Percentiles rank a stretch among this genome's conserved stretches.
These are phyloP conservation scores for Phytophthora pisi DNA, from an alignment of 352 stramenopile genomes.

Conservation along the genomic window DNA sequence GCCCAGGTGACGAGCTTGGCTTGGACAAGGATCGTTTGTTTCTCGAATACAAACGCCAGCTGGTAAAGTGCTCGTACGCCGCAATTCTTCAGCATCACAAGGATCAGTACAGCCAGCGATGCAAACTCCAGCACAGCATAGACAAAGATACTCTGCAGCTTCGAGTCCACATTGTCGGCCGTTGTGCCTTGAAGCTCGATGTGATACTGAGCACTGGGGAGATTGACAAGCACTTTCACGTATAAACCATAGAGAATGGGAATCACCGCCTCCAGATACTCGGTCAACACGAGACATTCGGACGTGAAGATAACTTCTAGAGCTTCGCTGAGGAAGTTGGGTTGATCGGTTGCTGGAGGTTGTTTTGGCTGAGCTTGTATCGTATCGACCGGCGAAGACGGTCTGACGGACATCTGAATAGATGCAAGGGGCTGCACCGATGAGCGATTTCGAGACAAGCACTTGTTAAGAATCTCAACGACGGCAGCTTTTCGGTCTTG, in stretches of 20 bases:
- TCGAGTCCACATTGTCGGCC: conserved; percentile 8
- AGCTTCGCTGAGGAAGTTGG: conserved; percentile 2
- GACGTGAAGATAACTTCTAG: conserved; percentile 2
- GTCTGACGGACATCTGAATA: neutral
- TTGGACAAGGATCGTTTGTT: conserved; percentile 32
- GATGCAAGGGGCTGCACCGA: neutral
- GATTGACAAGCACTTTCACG: conserved; percentile 4
- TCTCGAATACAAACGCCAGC: conserved; percentile 43
- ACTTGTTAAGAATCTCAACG: neutral
- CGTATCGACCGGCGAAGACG: neutral
- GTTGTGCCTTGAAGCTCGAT: conserved; percentile 11
- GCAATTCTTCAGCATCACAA: conserved; percentile 28
- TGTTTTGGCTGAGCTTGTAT: neutral
- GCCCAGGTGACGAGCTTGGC: conserved; percentile 28
- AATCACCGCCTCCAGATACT: conserved; percentile 4
- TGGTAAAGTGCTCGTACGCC: conserved; percentile 30
- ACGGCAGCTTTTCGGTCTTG: neutral
- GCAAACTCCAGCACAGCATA: conserved; percentile 36
- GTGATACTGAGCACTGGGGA: conserved; percentile 40
- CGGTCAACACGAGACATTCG: conserved; percentile 4
- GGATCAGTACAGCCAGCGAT: conserved; percentile 30
- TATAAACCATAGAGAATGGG: conserved; percentile 4
- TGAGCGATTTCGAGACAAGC: neutral
- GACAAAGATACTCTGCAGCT: conserved; percentile 9
- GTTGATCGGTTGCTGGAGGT: neutral